These are phyloP conservation scores for Phytophthora boehmeriae DNA, from an alignment of 352 stramenopile species.

Conservation along the genomic window DNA sequence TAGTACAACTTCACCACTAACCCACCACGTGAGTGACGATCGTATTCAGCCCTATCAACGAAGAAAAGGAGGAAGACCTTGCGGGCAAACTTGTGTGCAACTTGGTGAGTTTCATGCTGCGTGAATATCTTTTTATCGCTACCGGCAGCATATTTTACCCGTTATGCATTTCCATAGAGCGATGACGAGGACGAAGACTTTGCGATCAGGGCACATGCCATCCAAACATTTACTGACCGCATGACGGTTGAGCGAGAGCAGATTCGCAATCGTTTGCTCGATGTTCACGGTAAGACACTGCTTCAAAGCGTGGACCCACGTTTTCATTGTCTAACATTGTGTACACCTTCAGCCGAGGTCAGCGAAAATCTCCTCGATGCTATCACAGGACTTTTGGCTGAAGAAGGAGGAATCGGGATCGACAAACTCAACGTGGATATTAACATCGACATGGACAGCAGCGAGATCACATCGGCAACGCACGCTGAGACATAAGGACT, in stretches of 20 bases:
- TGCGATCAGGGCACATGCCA: conserved; percentile 14
- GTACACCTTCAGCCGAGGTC: conserved; percentile 33
- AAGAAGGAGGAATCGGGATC: conserved; percentile 49
- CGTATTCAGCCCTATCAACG: conserved; percentile 5
- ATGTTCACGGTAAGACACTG: conserved; percentile 36
- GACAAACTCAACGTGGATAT: conserved; percentile 43
- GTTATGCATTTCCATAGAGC: conserved; percentile 16
- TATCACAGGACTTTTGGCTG: conserved; percentile 44
- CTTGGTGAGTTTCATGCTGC: conserved; percentile 16
- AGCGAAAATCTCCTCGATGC: conserved; percentile 51
- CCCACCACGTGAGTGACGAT: not conserved
- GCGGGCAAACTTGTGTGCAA: conserved; percentile 24
- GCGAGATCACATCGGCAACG: not conserved
- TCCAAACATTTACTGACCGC: conserved; percentile 33
- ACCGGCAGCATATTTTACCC: conserved; percentile 1
- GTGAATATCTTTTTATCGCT: not conserved
- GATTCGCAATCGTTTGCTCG: conserved; percentile 33
- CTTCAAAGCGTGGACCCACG: not conserved
- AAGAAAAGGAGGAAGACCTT: conserved; percentile 24
- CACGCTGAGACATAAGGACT: conserved; percentile 5
- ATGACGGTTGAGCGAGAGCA: conserved; percentile 31
- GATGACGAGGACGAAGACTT: conserved; percentile 41
- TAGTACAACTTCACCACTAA: not conserved
- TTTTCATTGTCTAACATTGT: conserved; percentile 16
- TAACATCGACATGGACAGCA: conserved; percentile 32